Evolutionary conservation across 805 yeast species (phyloP).

Genomic region (Tetrapisispora phaffii): DNA sequence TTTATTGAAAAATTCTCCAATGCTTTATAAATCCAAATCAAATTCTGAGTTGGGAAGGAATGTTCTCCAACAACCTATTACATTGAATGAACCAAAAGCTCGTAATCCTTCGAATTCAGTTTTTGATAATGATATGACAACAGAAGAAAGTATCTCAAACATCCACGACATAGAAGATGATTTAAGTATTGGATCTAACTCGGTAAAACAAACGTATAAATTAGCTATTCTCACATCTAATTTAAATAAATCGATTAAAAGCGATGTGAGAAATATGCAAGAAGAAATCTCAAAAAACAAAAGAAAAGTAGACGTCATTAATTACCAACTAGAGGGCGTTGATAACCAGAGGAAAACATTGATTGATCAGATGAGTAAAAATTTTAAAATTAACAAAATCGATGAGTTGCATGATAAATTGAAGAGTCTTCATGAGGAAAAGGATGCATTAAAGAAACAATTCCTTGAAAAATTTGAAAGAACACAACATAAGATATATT

Average conservation of each 20-base stretch:
- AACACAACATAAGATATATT: background rate
- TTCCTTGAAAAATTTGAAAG: background rate
- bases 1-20: slow-evolving; percentile 18
- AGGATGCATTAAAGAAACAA: background rate
- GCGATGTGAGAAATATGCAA: background rate
- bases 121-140: background rate
- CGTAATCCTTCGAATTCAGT: background rate
- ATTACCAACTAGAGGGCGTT: background rate
- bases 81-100: background rate
- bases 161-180: background rate
- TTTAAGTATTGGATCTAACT: background rate
- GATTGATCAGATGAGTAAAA: background rate
- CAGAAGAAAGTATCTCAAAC: background rate
- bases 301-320: background rate
- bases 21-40: slow-evolving; percentile 14
- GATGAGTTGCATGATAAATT: background rate
- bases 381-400: background rate
- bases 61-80: slow-evolving; percentile 2
- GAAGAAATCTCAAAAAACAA: background rate
- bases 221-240: background rate
- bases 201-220: background rate
- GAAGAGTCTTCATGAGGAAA: background rate
- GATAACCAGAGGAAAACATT: background rate
- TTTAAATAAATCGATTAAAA: background rate
- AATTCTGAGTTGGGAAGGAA: slow-evolving; percentile 7